Evolutionary conservation across 345 rosid species (phyloP).

Genomic region (Cochlearia excelsa): DNA sequence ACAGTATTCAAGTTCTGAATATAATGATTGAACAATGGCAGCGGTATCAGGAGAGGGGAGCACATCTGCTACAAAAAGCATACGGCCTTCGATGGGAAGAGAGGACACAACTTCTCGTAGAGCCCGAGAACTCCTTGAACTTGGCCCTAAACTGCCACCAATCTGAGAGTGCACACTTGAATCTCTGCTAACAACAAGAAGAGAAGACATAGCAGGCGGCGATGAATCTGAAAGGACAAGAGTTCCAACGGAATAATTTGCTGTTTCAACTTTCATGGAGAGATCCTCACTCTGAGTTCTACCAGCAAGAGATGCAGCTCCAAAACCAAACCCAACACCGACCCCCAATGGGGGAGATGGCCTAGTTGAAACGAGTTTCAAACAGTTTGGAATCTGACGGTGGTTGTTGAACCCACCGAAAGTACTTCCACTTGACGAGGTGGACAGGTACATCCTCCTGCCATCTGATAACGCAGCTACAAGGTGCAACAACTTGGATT

Average conservation of each 20-base stretch:
- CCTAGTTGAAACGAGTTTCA: constrained; percentile 86
- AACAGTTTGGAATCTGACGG: constrained; percentile 67
- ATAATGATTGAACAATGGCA: constrained; percentile 68
- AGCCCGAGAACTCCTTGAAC: constrained; percentile 73
- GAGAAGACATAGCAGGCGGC: constrained; percentile 83
- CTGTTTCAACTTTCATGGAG: constrained; percentile 80
- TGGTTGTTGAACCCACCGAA: constrained; percentile 60
- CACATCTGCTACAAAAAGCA: constrained; percentile 96
- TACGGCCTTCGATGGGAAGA: constrained; percentile 90
- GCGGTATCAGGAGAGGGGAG: constrained; percentile 80
- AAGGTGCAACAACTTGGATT: constrained; percentile 92
- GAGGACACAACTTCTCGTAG: constrained; percentile 80
- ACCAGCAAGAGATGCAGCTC: constrained; percentile 68
- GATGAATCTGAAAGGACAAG: constrained; percentile 94
- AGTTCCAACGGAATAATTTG: constrained; percentile 78
- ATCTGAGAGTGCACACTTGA: constrained; percentile 68
- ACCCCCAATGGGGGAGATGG: constrained; percentile 95
- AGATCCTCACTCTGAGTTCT: constrained; percentile 83
- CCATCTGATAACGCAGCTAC: constrained; percentile 95
- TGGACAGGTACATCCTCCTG: constrained; percentile 91
- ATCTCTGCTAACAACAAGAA: constrained; percentile 80
- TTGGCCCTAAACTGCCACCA: constrained; percentile 57
- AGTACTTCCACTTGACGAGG: constrained; percentile 71
- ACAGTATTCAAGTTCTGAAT: constrained; percentile 78
- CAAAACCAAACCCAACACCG: constrained; percentile 83